These are phyloP conservation scores for Diaporthe australafricana DNA, from an alignment of 2,329 filamentous ascomycete genomes.

Conservation along the genomic window DNA sequence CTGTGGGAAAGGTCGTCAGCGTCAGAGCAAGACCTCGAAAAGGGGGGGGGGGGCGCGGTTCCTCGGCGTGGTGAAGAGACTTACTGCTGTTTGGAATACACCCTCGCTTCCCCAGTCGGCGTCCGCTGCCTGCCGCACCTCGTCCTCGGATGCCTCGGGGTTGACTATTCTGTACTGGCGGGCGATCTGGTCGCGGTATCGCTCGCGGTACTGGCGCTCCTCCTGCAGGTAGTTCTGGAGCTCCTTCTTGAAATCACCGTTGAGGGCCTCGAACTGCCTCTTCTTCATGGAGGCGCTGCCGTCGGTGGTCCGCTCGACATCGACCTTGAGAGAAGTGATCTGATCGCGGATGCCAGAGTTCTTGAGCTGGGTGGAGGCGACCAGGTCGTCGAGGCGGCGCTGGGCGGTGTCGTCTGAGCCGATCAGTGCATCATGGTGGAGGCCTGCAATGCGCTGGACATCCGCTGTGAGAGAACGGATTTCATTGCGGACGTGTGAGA, in stretches of 20 bases:
- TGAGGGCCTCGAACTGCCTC: slow-evolving; percentile 76
- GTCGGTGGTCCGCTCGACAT: slow-evolving; percentile 73
- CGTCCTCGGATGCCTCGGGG: slow-evolving; percentile 79
- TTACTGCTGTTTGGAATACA: slow-evolving; percentile 84
- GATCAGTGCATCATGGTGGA: slow-evolving; percentile 78
- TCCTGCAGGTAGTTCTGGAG: slow-evolving; percentile 77
- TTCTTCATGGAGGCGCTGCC: slow-evolving; percentile 74
- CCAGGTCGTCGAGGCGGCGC: slow-evolving; percentile 73
- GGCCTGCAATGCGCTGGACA: slow-evolving; percentile 74
- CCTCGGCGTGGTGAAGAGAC: slow-evolving; percentile 47
- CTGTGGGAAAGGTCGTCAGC: slow-evolving; percentile 52
- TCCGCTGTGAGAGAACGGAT: slow-evolving; percentile 75
- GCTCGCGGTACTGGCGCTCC: slow-evolving; percentile 76
- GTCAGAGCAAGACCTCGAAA: not conserved
- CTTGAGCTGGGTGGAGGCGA: slow-evolving; percentile 76
- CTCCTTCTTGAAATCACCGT: slow-evolving; percentile 78
- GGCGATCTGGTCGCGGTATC: slow-evolving; percentile 82
- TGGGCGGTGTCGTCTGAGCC: slow-evolving; percentile 69
- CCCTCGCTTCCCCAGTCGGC: slow-evolving; percentile 82
- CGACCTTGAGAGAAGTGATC: slow-evolving; percentile 80
- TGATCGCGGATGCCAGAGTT: slow-evolving; percentile 83
- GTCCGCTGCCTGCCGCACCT: slow-evolving; percentile 76
- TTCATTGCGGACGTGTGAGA: slow-evolving; percentile 74
- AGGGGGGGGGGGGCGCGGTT: no score
- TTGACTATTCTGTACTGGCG: slow-evolving; percentile 87